Conservation (phyloP, 257 asterid genomes). For the Przewalskia tangutica region DNA sequence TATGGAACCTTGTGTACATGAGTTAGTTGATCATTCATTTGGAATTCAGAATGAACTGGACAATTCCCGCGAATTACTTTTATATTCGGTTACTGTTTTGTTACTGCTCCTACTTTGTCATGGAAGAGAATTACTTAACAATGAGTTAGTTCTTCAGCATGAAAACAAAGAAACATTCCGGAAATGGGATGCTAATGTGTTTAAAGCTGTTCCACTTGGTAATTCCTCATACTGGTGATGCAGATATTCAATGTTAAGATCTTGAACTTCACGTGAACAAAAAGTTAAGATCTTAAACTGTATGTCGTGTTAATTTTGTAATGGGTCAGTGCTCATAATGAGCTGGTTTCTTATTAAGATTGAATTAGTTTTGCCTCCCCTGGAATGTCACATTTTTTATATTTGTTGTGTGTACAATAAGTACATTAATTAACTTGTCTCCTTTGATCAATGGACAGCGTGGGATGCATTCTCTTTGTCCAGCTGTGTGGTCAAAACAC, state of each 20-base stretch:
- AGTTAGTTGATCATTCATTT: background rate
- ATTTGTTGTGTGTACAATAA: background rate
- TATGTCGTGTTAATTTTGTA: background rate
- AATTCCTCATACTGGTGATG: background rate
- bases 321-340: background rate
- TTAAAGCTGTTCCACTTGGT: background rate
- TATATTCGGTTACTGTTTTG: background rate
- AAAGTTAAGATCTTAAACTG: background rate
- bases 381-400: background rate
- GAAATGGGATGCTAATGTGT: background rate
- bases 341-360: background rate
- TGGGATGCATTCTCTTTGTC: conserved; percentile 94
- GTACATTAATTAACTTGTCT: background rate
- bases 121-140: background rate
- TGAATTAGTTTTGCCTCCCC: background rate
- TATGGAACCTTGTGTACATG: background rate
- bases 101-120: background rate
- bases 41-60: background rate
- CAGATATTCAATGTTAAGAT: background rate
- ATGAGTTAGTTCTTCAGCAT: background rate
- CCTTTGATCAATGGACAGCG: conserved; percentile 40
- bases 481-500: conserved; percentile 98
- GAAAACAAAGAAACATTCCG: background rate
- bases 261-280: background rate
- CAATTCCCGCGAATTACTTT: background rate